Evolutionary conservation across 768 basidiomycete species (phyloP), one percentile per base, ranked within the genome.

Genomic region (Infundibulicybe gibba): DNA sequence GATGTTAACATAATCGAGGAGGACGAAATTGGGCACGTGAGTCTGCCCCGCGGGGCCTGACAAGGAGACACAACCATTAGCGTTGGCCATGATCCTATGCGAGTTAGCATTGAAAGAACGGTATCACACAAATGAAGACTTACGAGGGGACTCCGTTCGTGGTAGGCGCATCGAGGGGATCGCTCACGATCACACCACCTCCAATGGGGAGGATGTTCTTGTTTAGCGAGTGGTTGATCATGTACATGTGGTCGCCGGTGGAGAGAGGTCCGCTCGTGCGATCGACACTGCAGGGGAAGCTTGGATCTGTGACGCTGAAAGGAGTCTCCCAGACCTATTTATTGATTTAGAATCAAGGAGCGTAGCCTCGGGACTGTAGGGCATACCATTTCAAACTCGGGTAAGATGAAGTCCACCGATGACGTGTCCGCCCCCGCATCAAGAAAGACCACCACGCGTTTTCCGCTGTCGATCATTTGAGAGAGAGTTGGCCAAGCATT

Each of bases 401-500:
- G 79, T 4, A 81, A 56, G 47, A 83, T 76, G 51, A 76, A 80
- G 41, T 75, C 57, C 1, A 76, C 75, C 14, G 54, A n/a, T n/a
- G n/a, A n/a, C n/a, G n/a, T n/a, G 40, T 74, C 68, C 11, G 75
- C 73, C 13, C 71, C 68, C 2, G 65, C 52, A 49, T 86, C 83
- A 54, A 87, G 64, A 61, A 87, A 85, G 2, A 82, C 73, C 10
- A 87, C 71, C 5, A 87, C 74, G 5, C 77, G 72, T 55, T 74
- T 81, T 5, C 77, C 80, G 33, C 60, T 68, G 57, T 81, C 75
- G 48, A 86, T 80, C 61, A 87, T 62, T 15, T 75, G 61, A 1
- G 81, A 78, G 4, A 87, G 63, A 0, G 82, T 83, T 1, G n/a
- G 84, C 83, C 85, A 88, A 41, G 77, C 69, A 11, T 63, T 58